A percentile compares a stretch with the other conserved stretches of the same genome.
phyloP scores from a whole-genome alignment of 169 alveolate species.

The Plasmodium inui region DNA sequence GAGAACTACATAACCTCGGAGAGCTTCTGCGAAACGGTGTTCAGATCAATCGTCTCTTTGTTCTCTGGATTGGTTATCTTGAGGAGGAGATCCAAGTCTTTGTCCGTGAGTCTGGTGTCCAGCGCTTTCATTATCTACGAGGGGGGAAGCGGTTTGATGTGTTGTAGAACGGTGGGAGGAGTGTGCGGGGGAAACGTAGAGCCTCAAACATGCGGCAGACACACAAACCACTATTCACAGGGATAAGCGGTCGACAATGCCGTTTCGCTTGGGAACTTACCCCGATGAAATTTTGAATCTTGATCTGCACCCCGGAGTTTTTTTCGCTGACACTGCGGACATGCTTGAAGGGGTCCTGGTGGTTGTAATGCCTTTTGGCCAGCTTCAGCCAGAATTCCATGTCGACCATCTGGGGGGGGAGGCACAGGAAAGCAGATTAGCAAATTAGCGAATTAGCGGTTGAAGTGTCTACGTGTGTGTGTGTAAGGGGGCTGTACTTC shows the following conservation, averaged over 20 bases:
- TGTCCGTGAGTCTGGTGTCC: constrained; percentile 56
- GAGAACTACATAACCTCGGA: background rate
- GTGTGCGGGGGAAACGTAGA: background rate
- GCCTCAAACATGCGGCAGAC: background rate
- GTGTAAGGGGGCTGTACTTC: background rate
- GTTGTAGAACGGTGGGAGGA: background rate
- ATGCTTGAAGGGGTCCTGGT: constrained; percentile 35
- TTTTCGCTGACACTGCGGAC: constrained; percentile 4
- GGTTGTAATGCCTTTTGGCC: constrained; percentile 53
- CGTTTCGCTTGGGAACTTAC: background rate
- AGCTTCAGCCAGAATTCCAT: constrained; percentile 56
- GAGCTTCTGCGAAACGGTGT: constrained; percentile 34
- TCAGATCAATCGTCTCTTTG: constrained; percentile 28
- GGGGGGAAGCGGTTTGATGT: background rate
- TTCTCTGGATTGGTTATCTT: constrained; percentile 51
- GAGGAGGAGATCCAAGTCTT: constrained; percentile 17
- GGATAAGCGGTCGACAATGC: background rate
- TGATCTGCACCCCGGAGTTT: constrained; percentile 26
- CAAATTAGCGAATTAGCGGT: background rate
- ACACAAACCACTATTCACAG: background rate
- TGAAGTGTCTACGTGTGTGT: background rate
- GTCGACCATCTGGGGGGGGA: constrained; percentile 17
- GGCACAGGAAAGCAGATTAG: background rate
- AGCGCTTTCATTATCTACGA: constrained; percentile 45
- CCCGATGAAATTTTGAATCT: constrained; percentile 32